Evolutionary conservation across 2,329 filamentous ascomycete species (phyloP).

Genomic region (Aspergillus costaricaensis): DNA sequence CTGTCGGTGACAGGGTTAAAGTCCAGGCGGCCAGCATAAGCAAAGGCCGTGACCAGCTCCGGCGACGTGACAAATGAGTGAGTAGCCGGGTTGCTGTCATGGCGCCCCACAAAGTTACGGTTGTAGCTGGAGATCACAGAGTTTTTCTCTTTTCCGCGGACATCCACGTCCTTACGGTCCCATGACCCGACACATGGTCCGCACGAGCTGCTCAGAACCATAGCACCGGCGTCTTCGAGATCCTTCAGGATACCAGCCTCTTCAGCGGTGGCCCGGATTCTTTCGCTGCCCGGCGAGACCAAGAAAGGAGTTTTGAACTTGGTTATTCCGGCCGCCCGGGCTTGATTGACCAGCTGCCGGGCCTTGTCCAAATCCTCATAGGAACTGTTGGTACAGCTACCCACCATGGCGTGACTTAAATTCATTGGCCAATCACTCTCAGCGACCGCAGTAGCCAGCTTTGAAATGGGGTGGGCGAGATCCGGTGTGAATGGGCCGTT

Average conservation of each 20-base stretch:
- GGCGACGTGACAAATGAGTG: conserved; percentile 89
- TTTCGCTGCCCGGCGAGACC: conserved; percentile 90
- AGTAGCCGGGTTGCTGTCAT: conserved; percentile 88
- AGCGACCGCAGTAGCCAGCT: conserved; percentile 87
- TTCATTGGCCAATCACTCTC: conserved; percentile 90
- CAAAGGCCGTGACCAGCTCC: conserved; percentile 79
- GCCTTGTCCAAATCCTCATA: conserved; percentile 75
- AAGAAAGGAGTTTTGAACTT: conserved; percentile 90
- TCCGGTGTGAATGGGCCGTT: conserved; percentile 97
- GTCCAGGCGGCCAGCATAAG: conserved; percentile 63
- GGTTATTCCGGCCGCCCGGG: conserved; percentile 75
- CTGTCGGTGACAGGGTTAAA: conserved; percentile 20
- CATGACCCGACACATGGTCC: conserved; percentile 88
- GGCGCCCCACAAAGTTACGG: conserved; percentile 96
- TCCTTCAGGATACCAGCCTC: conserved; percentile 86
- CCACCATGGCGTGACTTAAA: conserved; percentile 91
- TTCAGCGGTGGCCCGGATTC: conserved; percentile 86
- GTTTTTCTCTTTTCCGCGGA: conserved; percentile 74
- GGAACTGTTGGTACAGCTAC: conserved; percentile 90
- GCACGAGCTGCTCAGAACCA: conserved; percentile 90
- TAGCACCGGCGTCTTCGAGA: conserved; percentile 89
- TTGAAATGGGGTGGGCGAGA: conserved; percentile 91
- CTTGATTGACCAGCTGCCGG: conserved; percentile 69
- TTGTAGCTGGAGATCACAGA: conserved; percentile 97
- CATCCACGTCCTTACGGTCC: conserved; percentile 81